Evolutionary conservation across 139 green algal species (phyloP), one percentile per base, ranked within the genome.

Genomic region (Parachlorella kessleri): DNA sequence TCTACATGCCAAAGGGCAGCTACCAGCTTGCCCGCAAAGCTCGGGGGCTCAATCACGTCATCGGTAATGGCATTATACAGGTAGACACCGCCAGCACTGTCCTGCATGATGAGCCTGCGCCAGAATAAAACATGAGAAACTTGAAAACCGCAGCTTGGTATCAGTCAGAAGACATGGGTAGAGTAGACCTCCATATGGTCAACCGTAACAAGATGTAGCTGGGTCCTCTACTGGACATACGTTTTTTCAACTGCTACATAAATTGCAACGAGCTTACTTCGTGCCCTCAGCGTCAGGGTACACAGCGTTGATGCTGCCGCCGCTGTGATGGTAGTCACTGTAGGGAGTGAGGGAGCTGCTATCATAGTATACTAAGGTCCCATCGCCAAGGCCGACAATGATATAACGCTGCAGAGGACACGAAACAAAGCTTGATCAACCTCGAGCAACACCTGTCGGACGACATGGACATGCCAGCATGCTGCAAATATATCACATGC

Each of bases 61-160:
- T 93, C 90, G 55, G 89, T 92, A 28, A 93, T 76, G 2, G 91
- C 86, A 77, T 92, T 93, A 83, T 90, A 93, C 35, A 97, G 69
- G 48, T 83, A 81, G 28, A 91, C 70, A 18, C 70, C 55, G 37
- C 78, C 42, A 1, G 73, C 69, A 3, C 82, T 84, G 72, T 95
- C 93, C 73, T 90, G 85, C 68, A 94, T 91, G 28, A 95, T 70
- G 55, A 92, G 53, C 32, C 89, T 84, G 80, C n/a, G n/a, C n/a
- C n/a, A n/a, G n/a, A n/a, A n/a, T n/a, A n/a, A n/a, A n/a, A n/a
- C n/a, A n/a, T n/a, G n/a, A n/a, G n/a, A n/a, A n/a, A n/a, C n/a
- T n/a, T n/a, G n/a, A n/a, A n/a, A n/a, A n/a, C n/a, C n/a, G n/a
- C n/a, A n/a, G n/a, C n/a, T n/a, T n/a, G n/a, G n/a, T n/a, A n/a